Base-by-base conservation (phyloP, 768 basidiomycete species). In the Tylopilus rubrobrunneus region DNA sequence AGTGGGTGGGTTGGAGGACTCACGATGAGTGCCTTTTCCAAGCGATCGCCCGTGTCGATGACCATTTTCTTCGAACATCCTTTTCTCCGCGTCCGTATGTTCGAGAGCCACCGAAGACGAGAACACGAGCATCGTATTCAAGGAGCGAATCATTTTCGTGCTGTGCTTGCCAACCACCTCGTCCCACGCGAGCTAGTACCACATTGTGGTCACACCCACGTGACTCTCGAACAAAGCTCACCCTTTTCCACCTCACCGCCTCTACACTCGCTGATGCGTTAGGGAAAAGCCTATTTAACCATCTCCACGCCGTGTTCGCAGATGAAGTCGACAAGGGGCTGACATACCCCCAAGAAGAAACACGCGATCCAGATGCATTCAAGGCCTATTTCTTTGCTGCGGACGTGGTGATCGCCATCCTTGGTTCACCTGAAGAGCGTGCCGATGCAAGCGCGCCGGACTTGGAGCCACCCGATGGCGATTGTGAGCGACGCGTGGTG, bases 291-390 rank as follows among this genome's bases (percentile, higher is more conserved):
- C 71, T 92, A 37, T 63, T 89, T 51, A 76, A 83, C 21, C 79
- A 85, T 62, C 77, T 91, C 17, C 77, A 78, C 57, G 37, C 54
- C 31, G 73, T 83, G 25, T 95, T 96, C 68, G 79, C 82, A n/a
- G 74, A 76, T 49, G 90, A 88, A 61, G 75, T 96, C 12, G 85
- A 84, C 52, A 80, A 80, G 44, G 94, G 94, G 1, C 62, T 74
- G 57, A 92, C 93, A 8, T 96, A 95, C 69, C 92, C 93, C 0
- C 93, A 95, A 70, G 89, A 92, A 69, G 78, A 77, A 39, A 72
- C 78, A 17, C 73, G 77, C 49, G 71, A 74, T 7, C 74, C 76
- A 23, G 70, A 78, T 31, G 71, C 76, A 3, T 97, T 93, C 70
- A 79, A 78, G 53, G 74, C 76, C 11, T 92, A 92, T 68, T 94